phyloP scores from a whole-genome alignment of 2,329 filamentous ascomycete genomes.

The Thelonectria blattea region DNA sequence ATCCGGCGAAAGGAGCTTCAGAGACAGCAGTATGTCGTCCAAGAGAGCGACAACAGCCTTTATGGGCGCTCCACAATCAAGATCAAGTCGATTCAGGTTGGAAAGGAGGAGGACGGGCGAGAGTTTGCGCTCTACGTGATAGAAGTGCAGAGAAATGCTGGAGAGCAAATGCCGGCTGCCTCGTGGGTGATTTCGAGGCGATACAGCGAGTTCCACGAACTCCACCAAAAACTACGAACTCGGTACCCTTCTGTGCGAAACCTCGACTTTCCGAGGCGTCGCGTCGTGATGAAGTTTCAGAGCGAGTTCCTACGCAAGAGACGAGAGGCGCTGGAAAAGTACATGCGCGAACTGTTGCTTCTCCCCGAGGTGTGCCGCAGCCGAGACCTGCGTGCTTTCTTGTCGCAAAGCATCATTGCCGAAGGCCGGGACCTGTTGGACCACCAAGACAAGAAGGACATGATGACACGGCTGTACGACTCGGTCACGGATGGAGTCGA shows the following conservation, averaged over 20 bases:
- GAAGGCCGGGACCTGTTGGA: conserved; percentile 63
- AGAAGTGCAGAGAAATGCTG: conserved; percentile 87
- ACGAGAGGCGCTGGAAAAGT: conserved; percentile 81
- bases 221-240: conserved; percentile 85
- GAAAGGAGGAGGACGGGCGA: conserved; percentile 87
- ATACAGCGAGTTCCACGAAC: conserved; percentile 96
- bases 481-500: conserved; percentile 98
- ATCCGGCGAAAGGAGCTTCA: conserved; percentile 94
- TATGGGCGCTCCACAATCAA: conserved; percentile 89
- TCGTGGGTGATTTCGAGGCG: conserved; percentile 91
- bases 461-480: conserved; percentile 94
- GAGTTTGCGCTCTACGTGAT: conserved; percentile 94
- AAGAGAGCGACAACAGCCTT: conserved; percentile 96
- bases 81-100: conserved; percentile 93
- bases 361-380: conserved; percentile 94
- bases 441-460: conserved; percentile 75
- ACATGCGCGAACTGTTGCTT: conserved; percentile 79
- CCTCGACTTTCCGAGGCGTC: conserved; percentile 88
- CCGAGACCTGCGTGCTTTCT: conserved; percentile 87
- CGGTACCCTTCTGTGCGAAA: conserved; percentile 87
- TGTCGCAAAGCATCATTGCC: conserved; percentile 84
- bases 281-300: conserved; percentile 95
- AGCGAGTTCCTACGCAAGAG: conserved; percentile 94
- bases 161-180: conserved; percentile 95
- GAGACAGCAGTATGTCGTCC: conserved; percentile 93